Evolutionary conservation across 192 early-diverging fungal species (phyloP), one percentile per base, ranked within the genome.

Genomic region (Coemansia erecta): DNA sequence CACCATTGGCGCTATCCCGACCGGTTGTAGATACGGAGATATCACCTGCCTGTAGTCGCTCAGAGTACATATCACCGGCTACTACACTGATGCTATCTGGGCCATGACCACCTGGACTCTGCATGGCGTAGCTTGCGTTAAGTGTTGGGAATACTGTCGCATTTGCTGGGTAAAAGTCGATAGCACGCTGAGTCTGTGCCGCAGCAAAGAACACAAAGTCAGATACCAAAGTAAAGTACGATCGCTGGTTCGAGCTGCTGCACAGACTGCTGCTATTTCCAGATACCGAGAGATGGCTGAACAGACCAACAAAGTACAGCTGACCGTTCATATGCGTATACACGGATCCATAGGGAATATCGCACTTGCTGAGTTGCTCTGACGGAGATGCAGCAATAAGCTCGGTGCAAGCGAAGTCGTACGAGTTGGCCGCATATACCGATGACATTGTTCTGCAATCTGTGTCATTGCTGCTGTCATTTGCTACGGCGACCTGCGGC

Each of bases 121-220:
- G 11, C 41, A 43, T 43, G n/a, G 41, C 2, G 8, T 43, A 43
- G n/a, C n/a, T 17, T 4, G 41, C 41, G 41, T 43, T 43, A 2
- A 43, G 41, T 2, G 11, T 43, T 8, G 41, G 41, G n/a, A 15
- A 43, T 3, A 43, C 13, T 43, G 41, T 43, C 3, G 41, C 1
- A 17, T 43, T 43, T 43, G 41, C 41, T 15, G 41, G 41, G n/a
- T 51, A 23, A 23, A 49, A 49, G 22, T 49, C 22, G 18, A 49
- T 49, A 3, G 9, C 21, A n/a, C 47, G 47, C n/a, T 11, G 9
- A 49, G 47, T 49, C 47, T 49, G 47, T 12, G n/a, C 11, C 11
- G 47, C 47, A 22, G 47, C 47, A 22, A 49, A 49, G 21, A 49
- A 49, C 11, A 49, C 22, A 23, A 22, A 49, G 21, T 49, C 18